A percentile compares a stretch with the other conserved stretches of the same genome.
These are phyloP conservation scores for Pyrenophora teres DNA, from an alignment of 2,329 filamentous ascomycete genomes.

Conservation along the genomic window DNA sequence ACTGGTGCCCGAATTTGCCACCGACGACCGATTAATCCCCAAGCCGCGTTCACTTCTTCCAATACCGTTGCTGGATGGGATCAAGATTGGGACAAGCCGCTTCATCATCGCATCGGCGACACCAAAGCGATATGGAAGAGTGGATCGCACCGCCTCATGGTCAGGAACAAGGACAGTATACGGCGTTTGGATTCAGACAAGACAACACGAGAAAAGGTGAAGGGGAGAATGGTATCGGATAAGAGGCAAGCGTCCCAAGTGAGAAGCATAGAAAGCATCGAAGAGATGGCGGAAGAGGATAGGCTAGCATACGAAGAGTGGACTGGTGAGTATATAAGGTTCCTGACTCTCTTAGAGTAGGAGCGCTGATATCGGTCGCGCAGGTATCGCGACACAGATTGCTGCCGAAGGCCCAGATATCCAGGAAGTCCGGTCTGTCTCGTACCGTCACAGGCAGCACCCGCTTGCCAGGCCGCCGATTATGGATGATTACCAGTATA, in stretches of 20 bases:
- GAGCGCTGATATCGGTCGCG: background rate
- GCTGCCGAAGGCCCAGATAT: slow-evolving; percentile 4
- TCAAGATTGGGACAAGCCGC: slow-evolving; percentile 10
- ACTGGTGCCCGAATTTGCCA: background rate
- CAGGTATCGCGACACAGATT: slow-evolving; percentile 8
- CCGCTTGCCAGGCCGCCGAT: background rate
- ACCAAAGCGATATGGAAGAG: slow-evolving; percentile 9
- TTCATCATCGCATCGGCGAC: slow-evolving; percentile 7
- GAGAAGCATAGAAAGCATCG: slow-evolving; percentile 12
- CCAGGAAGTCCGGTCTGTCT: slow-evolving; percentile 2
- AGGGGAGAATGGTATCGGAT: background rate
- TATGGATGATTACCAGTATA: background rate
- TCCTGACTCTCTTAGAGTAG: background rate
- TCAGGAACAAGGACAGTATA: slow-evolving; percentile 12
- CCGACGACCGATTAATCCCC: background rate
- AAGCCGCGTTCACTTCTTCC: background rate
- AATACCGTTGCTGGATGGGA: slow-evolving; percentile 9
- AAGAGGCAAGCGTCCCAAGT: slow-evolving; percentile 2
- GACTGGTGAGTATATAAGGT: slow-evolving; percentile 4
- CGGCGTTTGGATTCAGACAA: slow-evolving; percentile 3
- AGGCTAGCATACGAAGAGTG: slow-evolving; percentile 9
- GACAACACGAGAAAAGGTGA: background rate
- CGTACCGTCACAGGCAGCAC: background rate
- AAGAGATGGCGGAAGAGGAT: slow-evolving; percentile 15
- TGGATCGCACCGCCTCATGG: slow-evolving; percentile 2